phyloP scores from a whole-genome alignment of 768 basidiomycete genomes.

The Xanthoconium stramineum region DNA sequence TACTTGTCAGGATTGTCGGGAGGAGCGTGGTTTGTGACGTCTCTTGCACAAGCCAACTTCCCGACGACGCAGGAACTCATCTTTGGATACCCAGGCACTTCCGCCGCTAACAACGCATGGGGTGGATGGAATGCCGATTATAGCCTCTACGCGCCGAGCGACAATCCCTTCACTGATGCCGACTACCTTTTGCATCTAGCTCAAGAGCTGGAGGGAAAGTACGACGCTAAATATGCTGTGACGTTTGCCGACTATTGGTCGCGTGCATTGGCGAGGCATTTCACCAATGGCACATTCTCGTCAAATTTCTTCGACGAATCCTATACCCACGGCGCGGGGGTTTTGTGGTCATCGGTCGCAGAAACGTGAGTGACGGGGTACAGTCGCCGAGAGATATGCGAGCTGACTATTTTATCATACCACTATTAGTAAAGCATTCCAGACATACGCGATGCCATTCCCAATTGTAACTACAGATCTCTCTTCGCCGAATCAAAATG shows the following conservation, averaged over 20 bases:
- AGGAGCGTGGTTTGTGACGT: slow-evolving; percentile 37
- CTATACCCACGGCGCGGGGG: slow-evolving; percentile 33
- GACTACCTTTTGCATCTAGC: slow-evolving; percentile 21
- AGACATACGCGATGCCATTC: slow-evolving; percentile 35
- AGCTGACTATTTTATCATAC: not conserved
- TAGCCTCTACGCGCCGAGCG: slow-evolving; percentile 19
- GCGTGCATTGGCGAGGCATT: slow-evolving; percentile 34
- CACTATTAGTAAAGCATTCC: slow-evolving; percentile 30
- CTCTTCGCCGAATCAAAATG: slow-evolving; percentile 25
- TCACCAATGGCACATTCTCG: slow-evolving; percentile 35
- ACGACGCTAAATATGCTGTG: slow-evolving; percentile 30
- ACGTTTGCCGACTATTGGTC: slow-evolving; percentile 31
- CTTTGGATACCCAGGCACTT: slow-evolving; percentile 27
- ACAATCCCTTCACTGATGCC: slow-evolving; percentile 9
- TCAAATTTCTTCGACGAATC: slow-evolving; percentile 29
- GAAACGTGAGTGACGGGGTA: slow-evolving; percentile 27
- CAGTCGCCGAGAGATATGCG: slow-evolving; percentile 6
- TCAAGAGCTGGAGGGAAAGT: slow-evolving; percentile 30
- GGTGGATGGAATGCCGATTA: slow-evolving; percentile 34
- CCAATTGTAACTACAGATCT: slow-evolving; percentile 35
- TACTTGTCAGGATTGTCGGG: slow-evolving; percentile 54
- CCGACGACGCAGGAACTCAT: slow-evolving; percentile 36
- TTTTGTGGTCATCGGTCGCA: slow-evolving; percentile 33
- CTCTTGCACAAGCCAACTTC: slow-evolving; percentile 40
- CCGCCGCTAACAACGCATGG: slow-evolving; percentile 22